Percentiles rank a stretch among this genome's conserved stretches.
Evolutionary conservation across 2,329 filamentous ascomycete species (phyloP).

Genomic region (Fulvia fulva): DNA sequence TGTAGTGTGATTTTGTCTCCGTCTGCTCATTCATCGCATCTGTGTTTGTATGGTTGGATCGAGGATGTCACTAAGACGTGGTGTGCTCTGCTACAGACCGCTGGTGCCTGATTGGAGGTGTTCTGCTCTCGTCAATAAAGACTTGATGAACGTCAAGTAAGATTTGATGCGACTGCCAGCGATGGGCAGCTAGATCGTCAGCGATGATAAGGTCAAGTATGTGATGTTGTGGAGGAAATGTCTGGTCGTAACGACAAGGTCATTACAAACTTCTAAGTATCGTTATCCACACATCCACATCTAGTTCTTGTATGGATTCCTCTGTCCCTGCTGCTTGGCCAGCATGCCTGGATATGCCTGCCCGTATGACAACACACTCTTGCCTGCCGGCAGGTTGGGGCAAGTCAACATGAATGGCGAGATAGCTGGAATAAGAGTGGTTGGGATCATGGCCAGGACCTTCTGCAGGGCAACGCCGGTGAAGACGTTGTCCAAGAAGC

Average conservation of each 20-base stretch:
- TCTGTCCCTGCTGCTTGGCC: conserved; percentile 4
- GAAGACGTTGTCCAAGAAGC: conserved; percentile 20
- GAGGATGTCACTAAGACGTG: no score
- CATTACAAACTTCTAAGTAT: background rate
- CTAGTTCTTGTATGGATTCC: conserved; percentile 9
- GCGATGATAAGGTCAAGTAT: no score
- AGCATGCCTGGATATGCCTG: conserved; percentile 16
- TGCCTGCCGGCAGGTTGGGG: conserved; percentile 20
- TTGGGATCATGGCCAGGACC: conserved; percentile 9
- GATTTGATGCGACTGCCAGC: no score
- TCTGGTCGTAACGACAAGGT: no score
- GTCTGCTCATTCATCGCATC: background rate
- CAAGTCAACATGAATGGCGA: conserved; percentile 10
- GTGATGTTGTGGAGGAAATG: no score
- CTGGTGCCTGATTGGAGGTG: no score
- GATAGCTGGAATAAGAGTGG: conserved; percentile 15
- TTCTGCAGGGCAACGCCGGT: conserved; percentile 14
- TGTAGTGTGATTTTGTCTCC: background rate
- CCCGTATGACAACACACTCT: conserved; percentile 12
- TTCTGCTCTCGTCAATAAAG: no score
- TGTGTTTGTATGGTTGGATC: background rate
- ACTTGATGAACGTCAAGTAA: no score
- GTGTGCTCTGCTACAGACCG: no score
- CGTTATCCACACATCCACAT: background rate
- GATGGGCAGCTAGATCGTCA: no score